phyloP scores from a whole-genome alignment of 495 filamentous ascomycete genomes.

The Penicillium bialowiezense region DNA sequence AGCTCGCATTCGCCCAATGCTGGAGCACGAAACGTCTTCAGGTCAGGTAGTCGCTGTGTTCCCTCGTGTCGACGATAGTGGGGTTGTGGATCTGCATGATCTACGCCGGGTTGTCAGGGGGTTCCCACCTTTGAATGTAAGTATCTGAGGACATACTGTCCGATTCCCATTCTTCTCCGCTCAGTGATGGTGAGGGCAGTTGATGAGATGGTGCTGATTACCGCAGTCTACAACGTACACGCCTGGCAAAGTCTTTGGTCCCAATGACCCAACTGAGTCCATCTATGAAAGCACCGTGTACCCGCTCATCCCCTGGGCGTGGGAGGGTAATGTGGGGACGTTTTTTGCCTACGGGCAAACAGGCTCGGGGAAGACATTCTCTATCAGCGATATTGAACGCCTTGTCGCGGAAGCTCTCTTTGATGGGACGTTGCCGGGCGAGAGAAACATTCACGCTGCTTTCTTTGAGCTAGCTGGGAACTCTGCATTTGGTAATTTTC shows the following conservation, averaged over 20 bases:
- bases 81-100: slow-evolving; percentile 15
- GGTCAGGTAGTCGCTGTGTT: slow-evolving; percentile 8
- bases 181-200: no score
- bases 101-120: slow-evolving; percentile 9
- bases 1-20: slow-evolving; percentile 11
- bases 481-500: slow-evolving; percentile 20
- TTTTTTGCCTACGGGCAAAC: slow-evolving; percentile 49
- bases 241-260: no score
- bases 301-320: slow-evolving; percentile 27
- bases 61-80: slow-evolving; percentile 3
- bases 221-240: no score
- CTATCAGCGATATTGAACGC: slow-evolving; percentile 27
- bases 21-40: slow-evolving; percentile 7
- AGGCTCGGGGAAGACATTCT: slow-evolving; percentile 47
- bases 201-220: background rate
- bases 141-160: no score
- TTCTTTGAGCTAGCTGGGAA: slow-evolving; percentile 33
- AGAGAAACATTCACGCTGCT: slow-evolving; percentile 23
- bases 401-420: slow-evolving; percentile 25
- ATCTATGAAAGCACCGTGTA: slow-evolving; percentile 24
- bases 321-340: slow-evolving; percentile 29
- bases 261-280: no score
- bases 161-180: no score
- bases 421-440: slow-evolving; percentile 14
- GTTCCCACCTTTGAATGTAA: slow-evolving; percentile 13